These are phyloP conservation scores for Penicillium sp. DNA, from an alignment of 2,329 filamentous ascomycete species.

Conservation along the genomic window DNA sequence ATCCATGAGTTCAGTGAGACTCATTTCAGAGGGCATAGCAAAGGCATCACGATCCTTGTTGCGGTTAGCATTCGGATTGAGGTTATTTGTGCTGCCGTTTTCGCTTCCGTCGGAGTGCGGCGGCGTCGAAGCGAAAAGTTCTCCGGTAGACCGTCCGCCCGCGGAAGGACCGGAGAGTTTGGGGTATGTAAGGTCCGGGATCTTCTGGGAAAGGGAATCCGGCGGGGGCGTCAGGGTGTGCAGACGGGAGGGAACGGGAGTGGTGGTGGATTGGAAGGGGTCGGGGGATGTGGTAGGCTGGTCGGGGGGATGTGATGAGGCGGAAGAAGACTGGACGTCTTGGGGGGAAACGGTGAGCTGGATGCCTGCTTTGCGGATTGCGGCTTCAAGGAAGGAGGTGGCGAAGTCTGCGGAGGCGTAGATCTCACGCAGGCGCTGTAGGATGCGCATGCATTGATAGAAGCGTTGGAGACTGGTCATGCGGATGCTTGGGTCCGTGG, in stretches of 20 bases:
- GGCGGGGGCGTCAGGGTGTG: constrained; percentile 44
- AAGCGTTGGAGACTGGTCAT: constrained; percentile 76
- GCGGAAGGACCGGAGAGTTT: constrained; percentile 22
- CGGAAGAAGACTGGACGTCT: constrained; percentile 31
- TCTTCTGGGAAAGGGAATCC: constrained; percentile 42
- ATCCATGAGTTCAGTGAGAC: constrained; percentile 44
- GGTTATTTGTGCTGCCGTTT: constrained; percentile 43
- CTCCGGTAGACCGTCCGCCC: constrained; percentile 25
- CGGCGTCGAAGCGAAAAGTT: constrained; percentile 42
- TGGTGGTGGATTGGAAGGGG: constrained; percentile 17
- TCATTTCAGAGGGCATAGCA: constrained; percentile 38
- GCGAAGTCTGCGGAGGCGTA: constrained; percentile 95
- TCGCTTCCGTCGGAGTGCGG: constrained; percentile 46
- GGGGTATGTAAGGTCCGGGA: constrained; percentile 41
- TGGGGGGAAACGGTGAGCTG: constrained; percentile 57
- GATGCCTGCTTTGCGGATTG: constrained; percentile 82
- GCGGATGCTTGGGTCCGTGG: constrained; percentile 68
- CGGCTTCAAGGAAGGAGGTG: constrained; percentile 90
- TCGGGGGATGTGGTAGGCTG: constrained; percentile 12
- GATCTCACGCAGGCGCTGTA: constrained; percentile 81
- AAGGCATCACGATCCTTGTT: constrained; percentile 26
- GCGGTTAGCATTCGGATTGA: constrained; percentile 32
- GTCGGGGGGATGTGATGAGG: constrained; percentile 11
- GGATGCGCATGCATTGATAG: constrained; percentile 87
- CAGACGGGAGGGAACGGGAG: constrained; percentile 19